Percentiles rank a stretch among this genome's conserved stretches.
Conservation (phyloP, 1,284 basidiomycete species). For the Puccinia triticina region DNA sequence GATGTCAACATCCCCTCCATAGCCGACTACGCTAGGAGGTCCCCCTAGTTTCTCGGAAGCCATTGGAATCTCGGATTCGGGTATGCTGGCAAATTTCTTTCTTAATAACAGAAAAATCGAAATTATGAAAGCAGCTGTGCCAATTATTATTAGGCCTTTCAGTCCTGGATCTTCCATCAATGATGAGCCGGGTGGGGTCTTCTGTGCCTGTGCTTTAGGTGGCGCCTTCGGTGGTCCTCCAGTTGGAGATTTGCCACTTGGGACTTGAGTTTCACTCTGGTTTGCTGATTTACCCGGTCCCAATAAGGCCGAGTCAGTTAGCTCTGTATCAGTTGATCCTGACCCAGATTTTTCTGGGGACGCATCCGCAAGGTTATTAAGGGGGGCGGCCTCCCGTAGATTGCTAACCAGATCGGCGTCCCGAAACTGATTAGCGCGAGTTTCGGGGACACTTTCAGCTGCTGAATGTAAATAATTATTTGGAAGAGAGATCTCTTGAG, state of each 20-base stretch:
- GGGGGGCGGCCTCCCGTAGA: neutral
- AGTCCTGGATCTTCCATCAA: neutral
- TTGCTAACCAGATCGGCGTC: neutral
- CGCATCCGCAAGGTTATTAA: neutral
- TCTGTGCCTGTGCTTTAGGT: neutral
- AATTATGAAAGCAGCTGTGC: neutral
- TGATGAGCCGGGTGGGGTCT: neutral
- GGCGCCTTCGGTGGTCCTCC: neutral
- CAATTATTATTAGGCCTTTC: conserved; percentile 8
- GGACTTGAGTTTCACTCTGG: neutral
- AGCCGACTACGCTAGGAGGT: neutral
- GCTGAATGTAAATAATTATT: neutral
- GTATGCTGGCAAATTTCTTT: neutral
- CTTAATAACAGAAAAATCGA: neutral
- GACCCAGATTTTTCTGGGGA: neutral
- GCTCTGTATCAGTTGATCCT: neutral
- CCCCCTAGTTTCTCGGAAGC: neutral
- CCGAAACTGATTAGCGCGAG: neutral
- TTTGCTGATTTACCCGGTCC: neutral
- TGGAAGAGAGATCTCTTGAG: neutral
- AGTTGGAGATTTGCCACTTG: neutral
- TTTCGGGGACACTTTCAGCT: neutral
- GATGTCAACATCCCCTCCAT: neutral
- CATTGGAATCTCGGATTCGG: neutral
- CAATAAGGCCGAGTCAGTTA: neutral